Conservation (phyloP, 345 rosid genomes). For the Salix udensis region DNA sequence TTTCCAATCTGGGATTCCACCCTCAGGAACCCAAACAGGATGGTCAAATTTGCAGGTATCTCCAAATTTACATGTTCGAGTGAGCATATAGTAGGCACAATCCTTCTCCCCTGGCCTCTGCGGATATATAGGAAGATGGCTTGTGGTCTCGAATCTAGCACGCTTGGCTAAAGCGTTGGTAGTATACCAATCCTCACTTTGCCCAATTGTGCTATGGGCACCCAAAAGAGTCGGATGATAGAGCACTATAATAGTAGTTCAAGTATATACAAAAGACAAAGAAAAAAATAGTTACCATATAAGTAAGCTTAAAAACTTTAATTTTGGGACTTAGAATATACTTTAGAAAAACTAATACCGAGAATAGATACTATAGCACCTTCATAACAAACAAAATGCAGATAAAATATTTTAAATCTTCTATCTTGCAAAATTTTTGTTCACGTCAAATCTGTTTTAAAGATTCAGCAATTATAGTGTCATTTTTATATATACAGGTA, state of each 20-base stretch:
- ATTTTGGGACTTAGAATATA: conserved; percentile 17
- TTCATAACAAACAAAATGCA: conserved; percentile 13
- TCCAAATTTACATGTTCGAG: conserved; percentile 98
- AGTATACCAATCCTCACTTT: conserved; percentile 91
- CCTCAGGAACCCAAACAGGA: conserved; percentile 99
- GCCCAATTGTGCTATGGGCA: conserved; percentile 83
- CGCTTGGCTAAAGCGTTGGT: conserved; percentile 77
- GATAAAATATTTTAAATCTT: conserved; percentile 11
- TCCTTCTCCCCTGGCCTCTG: conserved; percentile 98
- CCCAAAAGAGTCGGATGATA: conserved; percentile 78
- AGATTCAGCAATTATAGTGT: not conserved
- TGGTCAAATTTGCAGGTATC: conserved; percentile 99
- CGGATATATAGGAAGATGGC: conserved; percentile 83
- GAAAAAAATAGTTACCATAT: conserved; percentile 47
- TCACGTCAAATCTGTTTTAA: not conserved
- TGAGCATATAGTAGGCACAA: conserved; percentile 98
- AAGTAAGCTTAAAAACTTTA: conserved; percentile 37
- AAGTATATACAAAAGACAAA: conserved; percentile 39
- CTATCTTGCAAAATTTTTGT: not conserved
- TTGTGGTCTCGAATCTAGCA: conserved; percentile 77
- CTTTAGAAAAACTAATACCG: conserved; percentile 15
- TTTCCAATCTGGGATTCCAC: conserved; percentile 99
- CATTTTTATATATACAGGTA: not conserved
- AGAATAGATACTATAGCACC: conserved; percentile 1
- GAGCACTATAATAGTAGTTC: conserved; percentile 82